Evolutionary conservation across 768 basidiomycete genomes (phyloP), one percentile per base, ranked within the genome.

Genomic region (Ramaria rubella): DNA sequence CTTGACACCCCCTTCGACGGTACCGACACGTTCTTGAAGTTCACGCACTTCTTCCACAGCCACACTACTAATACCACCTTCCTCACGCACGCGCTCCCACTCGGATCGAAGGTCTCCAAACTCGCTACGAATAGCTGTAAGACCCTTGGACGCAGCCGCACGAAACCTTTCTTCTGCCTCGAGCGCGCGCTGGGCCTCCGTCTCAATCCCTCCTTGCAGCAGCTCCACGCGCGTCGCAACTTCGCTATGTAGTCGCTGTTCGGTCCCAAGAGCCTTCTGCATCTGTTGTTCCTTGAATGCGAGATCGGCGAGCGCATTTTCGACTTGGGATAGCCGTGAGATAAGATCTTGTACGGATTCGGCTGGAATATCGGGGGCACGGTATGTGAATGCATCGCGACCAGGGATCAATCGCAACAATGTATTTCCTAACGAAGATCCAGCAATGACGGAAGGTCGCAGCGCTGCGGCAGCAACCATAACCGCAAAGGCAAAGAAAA

Each of bases 311-410:
- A 90, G 70, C 1, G 77, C 81, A 24, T 70, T 75, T 67, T 91
- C 89, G 38, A 91, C 77, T 33, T 73, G 72, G 58, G 79, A 77
- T 12, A 92, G 68, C 8, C 88, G 81, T 6, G 74, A 72, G 2
- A 81, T 74, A 23, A 91, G 71, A 55, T 88, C 88, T 4, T 78
- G 77, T 19, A 90, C 71, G 65, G 88, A 79, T n/a, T 77, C 74
- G 1, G 82, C 80, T 1, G 87, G 86, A 8, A 73, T 66, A 9
- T 79, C 77, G 0, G 87, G 83, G 0, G 82, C 70, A 1, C 70
- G 68, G 63, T 82, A 90, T 6, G 72, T 65, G 21, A 70, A 23
- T 27, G 64, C 29, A 30, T n/a, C 26, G 29, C 69, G 72, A 50
- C 19, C 53, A 44, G 29, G 61, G 38, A 62, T 30, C 43, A 45